Base-by-base conservation (phyloP, 257 asterid species). In the Scutellaria minor region DNA sequence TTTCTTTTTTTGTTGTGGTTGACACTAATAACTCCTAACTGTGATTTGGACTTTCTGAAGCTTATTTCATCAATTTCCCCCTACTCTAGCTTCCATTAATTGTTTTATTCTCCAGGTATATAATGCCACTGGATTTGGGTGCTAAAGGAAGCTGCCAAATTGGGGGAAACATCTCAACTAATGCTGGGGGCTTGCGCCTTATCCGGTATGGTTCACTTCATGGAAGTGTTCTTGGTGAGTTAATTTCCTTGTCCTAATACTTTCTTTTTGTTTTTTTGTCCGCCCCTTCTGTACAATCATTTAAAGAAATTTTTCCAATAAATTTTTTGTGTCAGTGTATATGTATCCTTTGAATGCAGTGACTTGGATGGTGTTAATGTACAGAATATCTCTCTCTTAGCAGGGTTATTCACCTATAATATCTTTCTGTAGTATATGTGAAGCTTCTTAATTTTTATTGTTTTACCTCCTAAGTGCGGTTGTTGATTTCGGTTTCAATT, bases 121-220 rank as follows among this genome's bases (percentile, higher is more conserved):
- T 88, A 66, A 87, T 94, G 97, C 99, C 99, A 70, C 92, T 94
- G 84, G 99, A 94, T 82, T 87, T 94, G 85, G 99, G 99, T 75
- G 99, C 99, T 79, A 94, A 94, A 85, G 99, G 99, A 75, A 94
- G 99, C 95, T 94, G 99, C 84, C 99, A 94, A 83, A 94, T 94
- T 75, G 99, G 99, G 60, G 99, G 99, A 77, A 94, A 91, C 70
- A 81, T 94, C 73, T 88, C 99, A 71, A 94, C 99, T 68, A 94
- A 94, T 88, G 99, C 99, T 67, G 99, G 99, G 75, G 99, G 99
- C 40, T 81, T 94, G 85, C 97, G 99, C 72, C 91, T 94, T 83
- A 81, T 94, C 69, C 97, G 99, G 8, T 91, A 88, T 77, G 99
- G 97, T 63, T 94, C 97, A 61, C 97, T 94, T 69, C 97, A 91